phyloP scores from a whole-genome alignment of 2,329 filamentous ascomycete genomes.

The Penicillium hordei region DNA sequence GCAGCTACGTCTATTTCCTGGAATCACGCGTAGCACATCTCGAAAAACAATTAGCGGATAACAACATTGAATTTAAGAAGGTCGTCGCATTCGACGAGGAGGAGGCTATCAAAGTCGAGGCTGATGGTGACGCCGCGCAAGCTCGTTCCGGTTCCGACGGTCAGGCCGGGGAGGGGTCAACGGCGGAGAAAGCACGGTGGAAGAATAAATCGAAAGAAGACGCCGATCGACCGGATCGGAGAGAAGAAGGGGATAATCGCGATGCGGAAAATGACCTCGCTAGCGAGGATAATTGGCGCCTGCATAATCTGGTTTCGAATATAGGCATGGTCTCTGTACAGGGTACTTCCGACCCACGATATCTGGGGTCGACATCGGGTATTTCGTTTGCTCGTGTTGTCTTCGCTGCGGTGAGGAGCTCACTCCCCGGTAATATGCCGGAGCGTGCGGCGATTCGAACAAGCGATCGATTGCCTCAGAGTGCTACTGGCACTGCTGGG shows the following conservation, averaged over 20 bases:
- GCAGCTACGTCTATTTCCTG: conserved; percentile 91
- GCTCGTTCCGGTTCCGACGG: conserved; percentile 20
- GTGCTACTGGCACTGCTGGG: conserved; percentile 45
- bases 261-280: conserved; percentile 43
- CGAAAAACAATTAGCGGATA: conserved; percentile 69
- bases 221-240: conserved; percentile 17
- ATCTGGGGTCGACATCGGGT: conserved; percentile 80
- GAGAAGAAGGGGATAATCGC: conserved; percentile 21
- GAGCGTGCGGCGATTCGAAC: conserved; percentile 64
- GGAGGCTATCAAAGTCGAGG: conserved; percentile 32
- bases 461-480: conserved; percentile 55
- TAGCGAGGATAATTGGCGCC: conserved; percentile 58
- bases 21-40: conserved; percentile 83
- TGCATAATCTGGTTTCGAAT: conserved; percentile 67
- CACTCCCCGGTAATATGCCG: conserved; percentile 57
- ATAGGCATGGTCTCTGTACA: conserved; percentile 76
- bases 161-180: conserved; percentile 14
- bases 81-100: conserved; percentile 65
- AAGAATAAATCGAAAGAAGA: conserved; percentile 26
- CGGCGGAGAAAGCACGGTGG: conserved; percentile 15
- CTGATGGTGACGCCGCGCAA: conserved; percentile 27
- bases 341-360: conserved; percentile 73
- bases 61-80: conserved; percentile 70
- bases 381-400: conserved; percentile 94
- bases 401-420: conserved; percentile 86